Evolutionary conservation across 2,329 filamentous ascomycete genomes (phyloP).

Genomic region (Volutella citrinella): DNA sequence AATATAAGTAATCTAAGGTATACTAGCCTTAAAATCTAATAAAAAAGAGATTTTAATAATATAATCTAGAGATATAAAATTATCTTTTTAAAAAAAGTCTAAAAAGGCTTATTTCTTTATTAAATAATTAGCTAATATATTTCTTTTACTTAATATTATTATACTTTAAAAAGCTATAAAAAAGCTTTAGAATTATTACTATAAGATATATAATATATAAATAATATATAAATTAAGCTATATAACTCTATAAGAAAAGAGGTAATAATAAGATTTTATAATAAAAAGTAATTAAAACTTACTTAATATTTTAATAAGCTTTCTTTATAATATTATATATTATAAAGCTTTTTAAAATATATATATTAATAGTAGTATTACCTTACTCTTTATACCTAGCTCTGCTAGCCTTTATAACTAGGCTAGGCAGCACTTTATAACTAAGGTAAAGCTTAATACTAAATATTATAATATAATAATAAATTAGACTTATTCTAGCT

Average conservation of each 20-base stretch:
- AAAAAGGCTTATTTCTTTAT: too few species aligned
- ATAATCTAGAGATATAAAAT: too few species aligned
- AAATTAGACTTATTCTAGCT: constrained; percentile 3
- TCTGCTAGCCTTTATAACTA: neutral
- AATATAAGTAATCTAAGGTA: too few species aligned
- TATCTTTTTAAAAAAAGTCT: too few species aligned
- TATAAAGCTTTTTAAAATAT: neutral
- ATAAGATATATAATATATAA: neutral
- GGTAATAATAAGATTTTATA: too few species aligned
- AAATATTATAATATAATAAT: too few species aligned
- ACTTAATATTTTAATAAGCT: neutral
- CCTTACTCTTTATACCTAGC: neutral
- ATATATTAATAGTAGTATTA: neutral
- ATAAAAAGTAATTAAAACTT: too few species aligned
- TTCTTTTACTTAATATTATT: neutral
- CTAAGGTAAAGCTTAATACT: constrained; percentile 1
- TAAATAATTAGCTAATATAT: neutral
- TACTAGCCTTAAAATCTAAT: too few species aligned
- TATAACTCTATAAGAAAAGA: neutral
- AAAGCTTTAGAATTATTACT: neutral
- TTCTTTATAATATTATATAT: neutral
- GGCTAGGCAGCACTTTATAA: neutral
- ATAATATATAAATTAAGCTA: neutral
- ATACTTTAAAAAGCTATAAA: neutral
- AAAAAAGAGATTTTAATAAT: too few species aligned